A percentile compares a stretch with the other conserved stretches of the same genome.
Conservation (phyloP, 2,329 filamentous ascomycete species). For the Cryphonectria parasitica region DNA sequence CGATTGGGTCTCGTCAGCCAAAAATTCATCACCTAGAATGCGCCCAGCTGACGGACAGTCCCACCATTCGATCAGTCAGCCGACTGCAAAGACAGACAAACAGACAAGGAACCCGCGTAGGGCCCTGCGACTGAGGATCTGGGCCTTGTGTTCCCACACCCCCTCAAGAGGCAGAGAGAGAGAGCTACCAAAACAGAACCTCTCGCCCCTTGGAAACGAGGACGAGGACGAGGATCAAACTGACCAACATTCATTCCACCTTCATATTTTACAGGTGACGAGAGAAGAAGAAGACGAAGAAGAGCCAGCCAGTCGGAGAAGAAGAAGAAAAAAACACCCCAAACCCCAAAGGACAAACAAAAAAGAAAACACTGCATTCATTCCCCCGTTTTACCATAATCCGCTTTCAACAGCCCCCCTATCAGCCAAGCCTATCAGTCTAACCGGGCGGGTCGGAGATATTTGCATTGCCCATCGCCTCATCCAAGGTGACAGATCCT, state of each 20-base stretch:
- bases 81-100: neutral
- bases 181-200: no score
- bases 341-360: neutral
- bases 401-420: neutral
- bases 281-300: neutral
- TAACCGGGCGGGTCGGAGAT: constrained; percentile 17
- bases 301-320: no score
- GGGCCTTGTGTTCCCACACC: neutral
- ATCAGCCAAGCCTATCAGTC: neutral
- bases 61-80: neutral
- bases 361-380: neutral
- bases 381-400: neutral
- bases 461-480: constrained; percentile 5
- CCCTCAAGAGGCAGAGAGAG: no score
- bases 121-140: neutral
- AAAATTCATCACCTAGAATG: neutral
- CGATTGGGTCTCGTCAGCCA: neutral
- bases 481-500: neutral
- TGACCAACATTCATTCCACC: no score
- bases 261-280: no score
- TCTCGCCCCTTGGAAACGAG: no score
- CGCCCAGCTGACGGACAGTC: neutral
- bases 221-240: no score
- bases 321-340: neutral
- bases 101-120: neutral